Percentiles rank a stretch among this genome's conserved stretches.
Conservation (phyloP, 208 protist genomes). For the Trypanosoma caninum region DNA sequence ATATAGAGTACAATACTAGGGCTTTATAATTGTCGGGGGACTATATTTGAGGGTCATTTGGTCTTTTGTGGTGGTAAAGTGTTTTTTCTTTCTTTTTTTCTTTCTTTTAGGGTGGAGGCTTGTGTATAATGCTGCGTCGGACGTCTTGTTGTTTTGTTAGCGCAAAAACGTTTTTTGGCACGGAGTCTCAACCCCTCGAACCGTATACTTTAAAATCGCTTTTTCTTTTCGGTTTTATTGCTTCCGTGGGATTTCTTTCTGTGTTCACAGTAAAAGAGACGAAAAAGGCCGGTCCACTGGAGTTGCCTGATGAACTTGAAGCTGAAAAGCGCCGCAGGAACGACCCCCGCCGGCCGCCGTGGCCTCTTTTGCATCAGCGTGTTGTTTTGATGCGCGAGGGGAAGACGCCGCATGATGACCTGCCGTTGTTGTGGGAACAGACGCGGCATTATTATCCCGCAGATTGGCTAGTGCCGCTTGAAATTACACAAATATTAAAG, state of each 20-base stretch:
- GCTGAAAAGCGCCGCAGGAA: conserved; percentile 55
- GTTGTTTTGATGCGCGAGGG: conserved; percentile 78
- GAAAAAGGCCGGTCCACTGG: conserved; percentile 71
- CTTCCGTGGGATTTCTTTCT: conserved; percentile 60
- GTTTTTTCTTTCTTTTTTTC: conserved; percentile 11
- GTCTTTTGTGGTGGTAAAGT: no score
- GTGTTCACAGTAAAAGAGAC: conserved; percentile 76
- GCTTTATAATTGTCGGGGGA: no score
- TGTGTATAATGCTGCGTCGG: conserved; percentile 43
- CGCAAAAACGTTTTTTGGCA: conserved; percentile 48
- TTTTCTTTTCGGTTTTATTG: conserved; percentile 80
- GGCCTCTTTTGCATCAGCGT: conserved; percentile 82
- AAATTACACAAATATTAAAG: conserved; percentile 85
- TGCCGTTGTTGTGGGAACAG: conserved; percentile 82
- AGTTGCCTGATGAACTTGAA: conserved; percentile 69
- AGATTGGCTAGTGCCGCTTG: conserved; percentile 83
- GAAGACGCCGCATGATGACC: conserved; percentile 63
- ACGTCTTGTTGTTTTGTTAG: conserved; percentile 43
- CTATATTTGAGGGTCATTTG: no score
- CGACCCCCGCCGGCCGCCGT: conserved; percentile 76
- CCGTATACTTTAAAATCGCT: conserved; percentile 82
- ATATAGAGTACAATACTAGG: no score
- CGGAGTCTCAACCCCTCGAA: conserved; percentile 42
- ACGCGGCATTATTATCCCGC: conserved; percentile 78
- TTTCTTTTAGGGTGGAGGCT: neutral